Evolutionary conservation across 169 alveolate genomes (phyloP), one percentile per base, ranked within the genome.

Genomic region (Plasmodium fragile): DNA sequence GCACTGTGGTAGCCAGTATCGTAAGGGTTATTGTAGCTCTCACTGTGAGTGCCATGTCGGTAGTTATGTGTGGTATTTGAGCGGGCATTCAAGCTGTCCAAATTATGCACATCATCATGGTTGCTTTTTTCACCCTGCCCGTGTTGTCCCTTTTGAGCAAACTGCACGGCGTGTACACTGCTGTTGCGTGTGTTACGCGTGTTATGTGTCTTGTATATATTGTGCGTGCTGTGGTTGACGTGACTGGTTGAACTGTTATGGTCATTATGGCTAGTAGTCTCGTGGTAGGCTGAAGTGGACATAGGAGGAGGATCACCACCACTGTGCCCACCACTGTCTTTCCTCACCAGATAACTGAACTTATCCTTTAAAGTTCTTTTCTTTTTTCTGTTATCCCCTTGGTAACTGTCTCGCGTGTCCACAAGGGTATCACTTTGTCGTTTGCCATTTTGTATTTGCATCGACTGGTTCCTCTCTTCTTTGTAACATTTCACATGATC

Each of bases 351-450:
- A 30, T 59, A 84, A 72, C 52, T 71, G 59, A 72, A 72, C 13
- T 84, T 71, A 49, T 84, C 93, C 25, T 59, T 73, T 18, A 25
- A n/a, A 52, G 78, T 71, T 34, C 73, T 84, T 45, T 84, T 84
- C 79, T 52, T 84, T 18, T 84, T 84, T 45, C 45, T 32, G 34
- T 25, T 84, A 32, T 84, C 93, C 25, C 30, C 39, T 45, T 84
- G 70, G 25, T 28, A 49, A 45, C 78, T 34, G 36, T 73, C 69
- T 73, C 18, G 53, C 1, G 45, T 18, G 16, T 84, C 49, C 65
- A 13, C 49, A 49, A 49, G 36, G 25, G 59, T 55, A 1, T 72
- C 77, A 25, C 59, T 5, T 52, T 53, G 59, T 53, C 34, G 16
- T 5, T 65, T 65, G n/a, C 75, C 75, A 65, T 65, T 65, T 65